Percentiles rank a stretch among this genome's conserved stretches.
phyloP scores from a whole-genome alignment of 805 yeast species.

The Torulaspora delbrueckii region DNA sequence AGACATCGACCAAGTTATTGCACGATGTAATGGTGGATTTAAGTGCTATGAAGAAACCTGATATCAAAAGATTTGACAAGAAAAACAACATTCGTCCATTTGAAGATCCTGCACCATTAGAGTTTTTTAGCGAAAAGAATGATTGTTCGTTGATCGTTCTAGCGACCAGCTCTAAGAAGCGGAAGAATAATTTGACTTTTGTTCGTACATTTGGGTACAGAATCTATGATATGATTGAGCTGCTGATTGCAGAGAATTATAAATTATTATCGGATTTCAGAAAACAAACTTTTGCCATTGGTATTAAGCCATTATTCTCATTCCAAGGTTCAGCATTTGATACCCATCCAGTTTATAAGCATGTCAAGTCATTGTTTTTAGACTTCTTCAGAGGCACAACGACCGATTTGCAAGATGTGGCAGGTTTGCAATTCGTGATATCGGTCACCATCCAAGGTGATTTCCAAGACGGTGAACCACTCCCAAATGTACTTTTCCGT shows the following conservation, averaged over 20 bases:
- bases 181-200: constrained; percentile 88
- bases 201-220: constrained; percentile 85
- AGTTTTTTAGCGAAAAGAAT: constrained; percentile 92
- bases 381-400: constrained; percentile 88
- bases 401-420: constrained; percentile 81
- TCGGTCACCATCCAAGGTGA: constrained; percentile 75
- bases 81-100: constrained; percentile 90
- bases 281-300: constrained; percentile 74
- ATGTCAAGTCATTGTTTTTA: constrained; percentile 78
- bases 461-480: constrained; percentile 57
- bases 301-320: constrained; percentile 89
- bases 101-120: constrained; percentile 80
- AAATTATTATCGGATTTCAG: constrained; percentile 78
- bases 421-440: constrained; percentile 89
- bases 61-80: constrained; percentile 76
- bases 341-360: constrained; percentile 77
- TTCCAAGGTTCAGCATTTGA: constrained; percentile 93
- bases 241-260: constrained; percentile 61
- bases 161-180: constrained; percentile 76
- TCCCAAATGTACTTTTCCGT: constrained; percentile 84
- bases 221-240: constrained; percentile 90
- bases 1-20: constrained; percentile 67
- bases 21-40: constrained; percentile 89
- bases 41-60: constrained; percentile 87
- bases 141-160: constrained; percentile 82